These are phyloP conservation scores for Kuraishia floccosa DNA, from an alignment of 805 yeast species.

Conservation along the genomic window DNA sequence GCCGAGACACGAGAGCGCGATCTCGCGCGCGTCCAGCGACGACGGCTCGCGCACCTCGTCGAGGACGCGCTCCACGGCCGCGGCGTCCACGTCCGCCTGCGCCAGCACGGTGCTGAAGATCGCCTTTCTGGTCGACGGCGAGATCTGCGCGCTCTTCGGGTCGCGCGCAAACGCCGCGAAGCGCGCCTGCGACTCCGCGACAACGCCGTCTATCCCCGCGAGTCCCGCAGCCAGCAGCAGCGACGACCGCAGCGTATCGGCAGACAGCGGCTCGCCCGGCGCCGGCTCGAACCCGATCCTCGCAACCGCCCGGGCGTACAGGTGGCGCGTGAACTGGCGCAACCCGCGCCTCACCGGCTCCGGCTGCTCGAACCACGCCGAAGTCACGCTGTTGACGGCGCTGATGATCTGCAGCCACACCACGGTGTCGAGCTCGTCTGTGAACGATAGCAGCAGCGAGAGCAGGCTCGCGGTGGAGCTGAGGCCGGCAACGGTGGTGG, in stretches of 20 bases:
- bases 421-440: constrained; percentile 23
- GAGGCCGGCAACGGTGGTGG: constrained; percentile 36
- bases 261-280: constrained; percentile 16
- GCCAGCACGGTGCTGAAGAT: constrained; percentile 31
- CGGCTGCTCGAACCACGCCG: constrained; percentile 24
- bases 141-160: background rate
- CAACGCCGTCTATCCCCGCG: constrained; percentile 24
- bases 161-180: background rate
- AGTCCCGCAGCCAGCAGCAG: constrained; percentile 29
- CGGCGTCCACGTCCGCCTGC: constrained; percentile 21
- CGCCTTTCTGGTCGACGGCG: constrained; percentile 20
- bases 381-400: constrained; percentile 22
- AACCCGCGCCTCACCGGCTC: constrained; percentile 16
- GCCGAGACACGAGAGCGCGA: constrained; percentile 47
- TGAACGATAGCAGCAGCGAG: constrained; percentile 23
- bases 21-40: constrained; percentile 47
- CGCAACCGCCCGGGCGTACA: constrained; percentile 21
- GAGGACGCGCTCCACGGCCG: constrained; percentile 22
- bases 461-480: constrained; percentile 30
- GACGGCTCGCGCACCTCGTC: constrained; percentile 38
- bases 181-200: constrained; percentile 4
- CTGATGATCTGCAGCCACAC: constrained; percentile 46
- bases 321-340: constrained; percentile 17
- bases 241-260: constrained; percentile 22
- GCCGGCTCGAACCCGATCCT: constrained; percentile 11